Conservation (phyloP, 2,329 filamentous ascomycete genomes). For the Setomelanomma holmii region DNA sequence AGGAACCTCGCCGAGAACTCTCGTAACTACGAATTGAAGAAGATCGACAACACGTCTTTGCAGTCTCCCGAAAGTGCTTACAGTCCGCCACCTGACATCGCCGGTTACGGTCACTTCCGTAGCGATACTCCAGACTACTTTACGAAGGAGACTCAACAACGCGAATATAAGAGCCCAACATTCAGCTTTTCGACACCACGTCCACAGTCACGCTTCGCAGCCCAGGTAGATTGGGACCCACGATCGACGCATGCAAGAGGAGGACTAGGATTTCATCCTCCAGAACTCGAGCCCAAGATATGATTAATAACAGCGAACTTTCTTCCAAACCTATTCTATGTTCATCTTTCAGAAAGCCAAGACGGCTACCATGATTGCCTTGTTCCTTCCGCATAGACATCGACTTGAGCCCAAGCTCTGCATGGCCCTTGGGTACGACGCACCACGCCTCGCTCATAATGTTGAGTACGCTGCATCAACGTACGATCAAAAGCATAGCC, state of each 20-base stretch:
- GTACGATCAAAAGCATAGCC: too few relatives aligned
- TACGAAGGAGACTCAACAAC: slow-evolving; percentile 45
- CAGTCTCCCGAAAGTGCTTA: slow-evolving; percentile 35
- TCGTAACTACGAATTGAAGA: slow-evolving; percentile 46
- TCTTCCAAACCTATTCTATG: slow-evolving; percentile 4
- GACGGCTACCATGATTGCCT: too few relatives aligned
- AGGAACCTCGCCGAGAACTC: slow-evolving; percentile 41
- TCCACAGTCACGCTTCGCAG: slow-evolving; percentile 38
- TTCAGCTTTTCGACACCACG: slow-evolving; percentile 53
- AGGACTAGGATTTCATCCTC: slow-evolving; percentile 49
- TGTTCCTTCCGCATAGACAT: too few relatives aligned
- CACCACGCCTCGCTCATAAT: too few relatives aligned
- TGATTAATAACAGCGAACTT: slow-evolving; percentile 25
- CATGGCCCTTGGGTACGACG: too few relatives aligned
- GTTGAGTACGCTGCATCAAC: too few relatives aligned
- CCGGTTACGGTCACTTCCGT: slow-evolving; percentile 31
- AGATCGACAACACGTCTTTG: slow-evolving; percentile 31
- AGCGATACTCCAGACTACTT: slow-evolving; percentile 46
- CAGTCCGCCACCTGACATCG: slow-evolving; percentile 19
- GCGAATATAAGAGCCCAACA: slow-evolving; percentile 48
- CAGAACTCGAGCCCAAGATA: slow-evolving; percentile 38
- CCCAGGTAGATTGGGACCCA: slow-evolving; percentile 46
- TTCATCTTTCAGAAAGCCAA: not conserved
- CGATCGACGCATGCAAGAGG: slow-evolving; percentile 48
- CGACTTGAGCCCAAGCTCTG: too few relatives aligned